Conservation (phyloP, 305 asterid species). For the Plantago coronopus region DNA sequence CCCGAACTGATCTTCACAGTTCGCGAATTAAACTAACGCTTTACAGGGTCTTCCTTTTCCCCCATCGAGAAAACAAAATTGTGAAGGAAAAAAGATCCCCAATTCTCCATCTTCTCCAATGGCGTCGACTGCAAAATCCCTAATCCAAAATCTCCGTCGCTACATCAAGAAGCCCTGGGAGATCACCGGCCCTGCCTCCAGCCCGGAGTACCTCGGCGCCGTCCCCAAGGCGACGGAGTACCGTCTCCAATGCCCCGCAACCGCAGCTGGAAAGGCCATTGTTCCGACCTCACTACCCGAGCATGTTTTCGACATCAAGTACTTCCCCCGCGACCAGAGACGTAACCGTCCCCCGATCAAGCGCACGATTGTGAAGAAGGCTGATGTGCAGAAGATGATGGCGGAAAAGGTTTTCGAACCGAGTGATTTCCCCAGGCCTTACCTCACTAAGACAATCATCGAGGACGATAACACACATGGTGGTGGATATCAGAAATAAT, state of each 20-base stretch:
- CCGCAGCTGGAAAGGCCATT: slow-evolving; percentile 51
- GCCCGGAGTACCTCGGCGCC: slow-evolving; percentile 57
- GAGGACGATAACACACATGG: slow-evolving; percentile 73
- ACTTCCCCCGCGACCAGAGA: slow-evolving; percentile 82
- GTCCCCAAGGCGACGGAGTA: slow-evolving; percentile 90
- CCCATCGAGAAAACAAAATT: not conserved
- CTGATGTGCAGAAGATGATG: slow-evolving; percentile 74
- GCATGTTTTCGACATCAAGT: slow-evolving; percentile 89
- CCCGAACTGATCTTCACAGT: no score
- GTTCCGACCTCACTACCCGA: slow-evolving; percentile 83
- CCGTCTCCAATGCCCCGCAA: slow-evolving; percentile 79
- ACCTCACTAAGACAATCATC: slow-evolving; percentile 51
- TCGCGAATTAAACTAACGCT: no score
- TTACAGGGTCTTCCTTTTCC: not conserved
- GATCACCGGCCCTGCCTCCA: slow-evolving; percentile 65
- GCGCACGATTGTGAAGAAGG: slow-evolving; percentile 71
- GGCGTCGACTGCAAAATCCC: slow-evolving; percentile 68
- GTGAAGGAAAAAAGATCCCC: not conserved
- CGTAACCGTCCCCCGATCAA: slow-evolving; percentile 81
- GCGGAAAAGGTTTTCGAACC: slow-evolving; percentile 62
- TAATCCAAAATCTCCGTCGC: slow-evolving; percentile 58
- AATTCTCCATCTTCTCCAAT: slow-evolving; percentile 38
- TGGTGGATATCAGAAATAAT: slow-evolving; percentile 80
- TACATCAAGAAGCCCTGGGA: slow-evolving; percentile 93
- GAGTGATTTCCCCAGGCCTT: slow-evolving; percentile 70